phyloP scores from a whole-genome alignment of 1,284 basidiomycete genomes.

The Sanghuangporus weigelae region DNA sequence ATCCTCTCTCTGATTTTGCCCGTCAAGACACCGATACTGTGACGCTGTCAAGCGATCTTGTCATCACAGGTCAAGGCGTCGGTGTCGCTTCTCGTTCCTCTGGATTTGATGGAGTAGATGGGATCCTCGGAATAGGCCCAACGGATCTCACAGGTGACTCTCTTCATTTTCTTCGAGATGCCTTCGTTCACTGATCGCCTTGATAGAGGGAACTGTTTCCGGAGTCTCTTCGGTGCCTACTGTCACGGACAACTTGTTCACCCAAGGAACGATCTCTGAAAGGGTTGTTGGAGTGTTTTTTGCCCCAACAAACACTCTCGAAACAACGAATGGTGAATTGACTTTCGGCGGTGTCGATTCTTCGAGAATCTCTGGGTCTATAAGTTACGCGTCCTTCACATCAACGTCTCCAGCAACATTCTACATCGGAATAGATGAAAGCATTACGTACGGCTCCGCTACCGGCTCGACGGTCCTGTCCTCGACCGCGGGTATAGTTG shows the following conservation, averaged over 20 bases:
- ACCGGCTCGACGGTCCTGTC: conserved; percentile 15
- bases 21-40: conserved; percentile 18
- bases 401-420: conserved; percentile 23
- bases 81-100: conserved; percentile 16
- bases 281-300: conserved; percentile 23
- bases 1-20: background rate
- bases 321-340: conserved; percentile 23
- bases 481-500: conserved; percentile 24
- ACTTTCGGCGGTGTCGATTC: conserved; percentile 23
- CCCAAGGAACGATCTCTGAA: conserved; percentile 21
- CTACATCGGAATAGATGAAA: conserved; percentile 33
- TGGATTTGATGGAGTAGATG: conserved; percentile 21
- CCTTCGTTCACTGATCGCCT: no score
- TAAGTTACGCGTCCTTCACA: conserved; percentile 13
- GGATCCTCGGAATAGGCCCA: conserved; percentile 22
- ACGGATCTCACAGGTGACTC: conserved; percentile 18
- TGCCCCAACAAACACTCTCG: conserved; percentile 18
- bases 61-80: conserved; percentile 19
- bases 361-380: conserved; percentile 20
- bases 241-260: conserved; percentile 23
- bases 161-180: no score
- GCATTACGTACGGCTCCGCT: conserved; percentile 24
- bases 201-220: conserved; percentile 15
- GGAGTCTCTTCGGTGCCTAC: conserved; percentile 20
- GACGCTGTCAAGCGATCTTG: conserved; percentile 15